phyloP scores from a whole-genome alignment of 1,284 basidiomycete species.

The Farysia itapuensis region DNA sequence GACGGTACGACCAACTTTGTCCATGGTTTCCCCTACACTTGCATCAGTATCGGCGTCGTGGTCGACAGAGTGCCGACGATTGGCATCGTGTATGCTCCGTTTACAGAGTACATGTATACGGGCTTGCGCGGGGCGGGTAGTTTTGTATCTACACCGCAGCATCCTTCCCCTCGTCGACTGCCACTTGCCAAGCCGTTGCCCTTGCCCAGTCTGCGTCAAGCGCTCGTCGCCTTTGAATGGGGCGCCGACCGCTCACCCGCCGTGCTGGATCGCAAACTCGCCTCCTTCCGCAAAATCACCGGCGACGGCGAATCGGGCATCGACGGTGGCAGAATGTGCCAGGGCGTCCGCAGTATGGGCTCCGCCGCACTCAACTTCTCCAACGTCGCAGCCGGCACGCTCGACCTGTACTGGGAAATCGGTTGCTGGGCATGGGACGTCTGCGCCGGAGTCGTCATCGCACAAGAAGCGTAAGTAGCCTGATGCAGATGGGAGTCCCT shows the following conservation, averaged over 20 bases:
- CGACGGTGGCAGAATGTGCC: slow-evolving; percentile 78
- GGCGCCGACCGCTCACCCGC: slow-evolving; percentile 75
- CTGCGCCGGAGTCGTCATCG: slow-evolving; percentile 85
- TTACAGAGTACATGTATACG: slow-evolving; percentile 76
- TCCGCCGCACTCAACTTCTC: slow-evolving; percentile 55
- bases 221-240: slow-evolving; percentile 86
- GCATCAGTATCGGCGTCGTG: slow-evolving; percentile 87
- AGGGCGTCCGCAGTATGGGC: slow-evolving; percentile 64
- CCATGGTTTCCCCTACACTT: slow-evolving; percentile 74
- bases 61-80: slow-evolving; percentile 77
- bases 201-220: slow-evolving; percentile 76
- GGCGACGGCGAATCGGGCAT: slow-evolving; percentile 70
- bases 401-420: slow-evolving; percentile 58
- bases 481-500: background rate
- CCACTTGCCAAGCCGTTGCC: slow-evolving; percentile 70
- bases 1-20: slow-evolving; percentile 95
- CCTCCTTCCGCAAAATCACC: slow-evolving; percentile 74
- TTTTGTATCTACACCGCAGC: slow-evolving; percentile 65
- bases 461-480: slow-evolving; percentile 78
- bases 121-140: slow-evolving; percentile 79
- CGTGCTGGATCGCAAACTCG: slow-evolving; percentile 67
- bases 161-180: slow-evolving; percentile 64
- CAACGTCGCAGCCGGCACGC: slow-evolving; percentile 45
- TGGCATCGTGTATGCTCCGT: slow-evolving; percentile 72
- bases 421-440: slow-evolving; percentile 61